These are phyloP conservation scores for Plasmodium gaboni DNA, from an alignment of 169 alveolate genomes.

Conservation along the genomic window DNA sequence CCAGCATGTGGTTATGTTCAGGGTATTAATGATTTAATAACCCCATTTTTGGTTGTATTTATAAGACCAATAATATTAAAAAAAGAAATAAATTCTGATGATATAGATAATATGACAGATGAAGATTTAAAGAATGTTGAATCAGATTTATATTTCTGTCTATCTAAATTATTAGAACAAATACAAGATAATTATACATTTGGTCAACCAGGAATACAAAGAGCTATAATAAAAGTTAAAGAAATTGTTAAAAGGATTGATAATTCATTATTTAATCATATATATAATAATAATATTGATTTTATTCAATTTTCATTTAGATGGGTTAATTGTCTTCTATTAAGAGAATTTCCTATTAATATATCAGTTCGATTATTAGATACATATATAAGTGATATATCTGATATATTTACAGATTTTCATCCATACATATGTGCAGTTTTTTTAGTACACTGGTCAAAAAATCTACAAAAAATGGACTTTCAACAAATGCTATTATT, in stretches of 20 bases:
- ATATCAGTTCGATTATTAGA: constrained; percentile 92
- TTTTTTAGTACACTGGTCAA: constrained; percentile 91
- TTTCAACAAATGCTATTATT: constrained; percentile 91
- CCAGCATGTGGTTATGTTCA: constrained; percentile 97
- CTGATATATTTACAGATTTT: constrained; percentile 88
- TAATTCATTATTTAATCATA: constrained; percentile 85
- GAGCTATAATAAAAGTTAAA: constrained; percentile 89
- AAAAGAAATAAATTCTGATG: constrained; percentile 78
- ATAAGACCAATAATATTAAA: constrained; percentile 78
- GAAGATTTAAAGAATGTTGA: constrained; percentile 90
- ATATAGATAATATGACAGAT: constrained; percentile 74
- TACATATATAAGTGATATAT: constrained; percentile 91
- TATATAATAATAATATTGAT: constrained; percentile 88
- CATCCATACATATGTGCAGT: constrained; percentile 92
- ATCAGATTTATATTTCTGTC: constrained; percentile 93
- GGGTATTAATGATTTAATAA: constrained; percentile 93
- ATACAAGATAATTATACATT: constrained; percentile 94
- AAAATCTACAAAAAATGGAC: constrained; percentile 89
- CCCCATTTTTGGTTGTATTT: constrained; percentile 87
- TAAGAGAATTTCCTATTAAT: constrained; percentile 83
- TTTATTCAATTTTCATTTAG: constrained; percentile 92
- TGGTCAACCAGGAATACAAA: constrained; percentile 96
- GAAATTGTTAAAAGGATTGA: constrained; percentile 94
- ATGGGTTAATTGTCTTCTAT: constrained; percentile 93
- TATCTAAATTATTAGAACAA: constrained; percentile 91